Conservation (phyloP, 164 flowering plant species). For the Kalanchoe fedtschenkoi region DNA sequence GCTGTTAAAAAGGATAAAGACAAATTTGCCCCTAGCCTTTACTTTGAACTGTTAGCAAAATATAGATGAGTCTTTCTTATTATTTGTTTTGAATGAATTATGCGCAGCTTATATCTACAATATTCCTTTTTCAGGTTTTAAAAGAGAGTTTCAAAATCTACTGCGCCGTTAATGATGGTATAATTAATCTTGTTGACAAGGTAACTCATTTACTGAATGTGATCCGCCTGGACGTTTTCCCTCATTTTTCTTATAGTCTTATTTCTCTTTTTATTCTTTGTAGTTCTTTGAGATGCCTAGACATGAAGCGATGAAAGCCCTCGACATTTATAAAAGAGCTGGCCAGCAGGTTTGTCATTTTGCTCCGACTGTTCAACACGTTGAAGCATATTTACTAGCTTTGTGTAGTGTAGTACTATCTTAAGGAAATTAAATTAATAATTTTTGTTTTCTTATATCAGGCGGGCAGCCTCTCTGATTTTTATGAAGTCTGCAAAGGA, state of each 20-base stretch:
- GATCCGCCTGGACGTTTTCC: neutral
- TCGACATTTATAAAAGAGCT: constrained; percentile 89
- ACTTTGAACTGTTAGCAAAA: neutral
- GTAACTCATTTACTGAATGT: constrained; percentile 19
- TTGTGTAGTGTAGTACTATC: too few species aligned
- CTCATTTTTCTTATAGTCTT: neutral
- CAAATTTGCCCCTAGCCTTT: neutral
- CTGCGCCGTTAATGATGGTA: constrained; percentile 94
- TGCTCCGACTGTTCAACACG: neutral
- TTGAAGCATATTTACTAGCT: neutral
- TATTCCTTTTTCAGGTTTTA: constrained; percentile 53
- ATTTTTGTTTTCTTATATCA: too few species aligned
- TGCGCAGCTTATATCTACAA: neutral
- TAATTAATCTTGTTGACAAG: constrained; percentile 97
- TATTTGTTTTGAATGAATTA: neutral
- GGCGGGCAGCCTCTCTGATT: constrained; percentile 83
- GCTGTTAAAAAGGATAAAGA: neutral
- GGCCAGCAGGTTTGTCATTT: constrained; percentile 82
- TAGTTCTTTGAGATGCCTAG: constrained; percentile 99
- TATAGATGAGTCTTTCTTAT: neutral
- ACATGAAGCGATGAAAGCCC: constrained; percentile 95
- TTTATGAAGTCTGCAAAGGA: constrained; percentile 86
- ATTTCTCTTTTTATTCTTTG: constrained; percentile 10
- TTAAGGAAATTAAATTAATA: too few species aligned
- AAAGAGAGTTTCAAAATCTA: constrained; percentile 99